Evolutionary conservation across 371 early-diverging fungal genomes (phyloP).

Genomic region (Circinella minor): DNA sequence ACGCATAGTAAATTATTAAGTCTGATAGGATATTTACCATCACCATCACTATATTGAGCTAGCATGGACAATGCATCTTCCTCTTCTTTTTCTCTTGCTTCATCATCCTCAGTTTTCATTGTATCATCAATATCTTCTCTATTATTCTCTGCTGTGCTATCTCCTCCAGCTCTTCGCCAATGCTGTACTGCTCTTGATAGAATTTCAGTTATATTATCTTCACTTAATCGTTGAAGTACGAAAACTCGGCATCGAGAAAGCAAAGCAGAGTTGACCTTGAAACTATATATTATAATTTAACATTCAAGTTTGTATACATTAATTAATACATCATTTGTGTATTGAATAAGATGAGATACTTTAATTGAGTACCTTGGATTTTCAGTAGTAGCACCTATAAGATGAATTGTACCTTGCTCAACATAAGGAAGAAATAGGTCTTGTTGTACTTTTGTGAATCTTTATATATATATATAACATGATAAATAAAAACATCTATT

Average conservation of each 20-base stretch:
- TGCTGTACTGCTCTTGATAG: conserved; percentile 59
- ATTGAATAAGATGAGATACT: no score
- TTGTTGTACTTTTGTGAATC: conserved; percentile 89
- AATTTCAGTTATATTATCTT: conserved; percentile 62
- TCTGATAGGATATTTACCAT: conserved; percentile 47
- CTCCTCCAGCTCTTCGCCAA: conserved; percentile 41
- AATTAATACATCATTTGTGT: background rate
- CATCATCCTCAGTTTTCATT: background rate
- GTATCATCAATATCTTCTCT: background rate
- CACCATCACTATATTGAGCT: conserved; percentile 70
- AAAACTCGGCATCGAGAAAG: conserved; percentile 83
- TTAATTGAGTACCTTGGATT: conserved; percentile 70
- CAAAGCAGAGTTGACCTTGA: conserved; percentile 82
- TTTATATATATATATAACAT: conserved; percentile 10
- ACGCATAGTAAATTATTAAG: background rate
- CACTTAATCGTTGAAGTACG: conserved; percentile 67
- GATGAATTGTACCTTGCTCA: conserved; percentile 77
- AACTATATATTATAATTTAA: conserved; percentile 32
- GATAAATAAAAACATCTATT: no score
- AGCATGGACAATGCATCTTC: conserved; percentile 45
- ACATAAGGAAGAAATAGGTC: conserved; percentile 84
- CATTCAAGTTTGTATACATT: background rate
- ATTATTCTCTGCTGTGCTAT: background rate
- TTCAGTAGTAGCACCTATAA: conserved; percentile 90
- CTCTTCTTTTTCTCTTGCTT: conserved; percentile 33